Evolutionary conservation across 202 grass and related monocot genomes (phyloP).

Genomic region (Saccharum hybrid): DNA sequence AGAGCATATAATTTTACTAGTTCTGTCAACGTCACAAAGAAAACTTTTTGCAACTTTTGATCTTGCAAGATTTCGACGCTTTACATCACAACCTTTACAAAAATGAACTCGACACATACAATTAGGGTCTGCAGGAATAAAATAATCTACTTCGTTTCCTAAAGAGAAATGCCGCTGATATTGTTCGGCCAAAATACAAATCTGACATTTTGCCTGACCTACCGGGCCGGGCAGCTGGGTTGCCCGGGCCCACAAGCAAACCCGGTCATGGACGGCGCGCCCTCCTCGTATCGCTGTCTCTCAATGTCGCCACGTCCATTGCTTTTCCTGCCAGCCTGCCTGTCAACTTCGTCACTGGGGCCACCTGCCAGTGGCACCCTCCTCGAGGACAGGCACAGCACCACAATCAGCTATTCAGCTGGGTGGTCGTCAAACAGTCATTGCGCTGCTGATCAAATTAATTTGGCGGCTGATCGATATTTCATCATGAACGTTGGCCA

Average conservation of each 20-base stretch:
- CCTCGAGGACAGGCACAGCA: not conserved
- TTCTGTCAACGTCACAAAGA: not conserved
- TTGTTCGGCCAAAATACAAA: not conserved
- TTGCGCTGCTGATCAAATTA: not conserved
- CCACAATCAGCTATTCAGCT: not conserved
- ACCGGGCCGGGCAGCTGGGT: not conserved
- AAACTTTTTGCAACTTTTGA: not conserved
- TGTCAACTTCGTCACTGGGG: not conserved
- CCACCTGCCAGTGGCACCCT: not conserved
- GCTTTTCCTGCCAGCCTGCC: not conserved
- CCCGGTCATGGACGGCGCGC: not conserved
- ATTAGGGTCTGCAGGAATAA: not conserved
- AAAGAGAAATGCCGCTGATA: not conserved
- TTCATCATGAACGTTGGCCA: not conserved
- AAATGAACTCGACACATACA: not conserved
- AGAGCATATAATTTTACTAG: too few relatives aligned
- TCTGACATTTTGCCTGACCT: not conserved
- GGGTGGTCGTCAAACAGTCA: not conserved
- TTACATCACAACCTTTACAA: not conserved
- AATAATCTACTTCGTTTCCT: not conserved
- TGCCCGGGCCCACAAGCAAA: not conserved
- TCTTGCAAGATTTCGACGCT: not conserved
- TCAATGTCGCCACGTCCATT: not conserved
- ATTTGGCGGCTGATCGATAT: conserved; percentile 6
- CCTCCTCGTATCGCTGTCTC: not conserved